Evolutionary conservation across 192 early-diverging fungal species (phyloP).

Genomic region (Coemansia sp.): DNA sequence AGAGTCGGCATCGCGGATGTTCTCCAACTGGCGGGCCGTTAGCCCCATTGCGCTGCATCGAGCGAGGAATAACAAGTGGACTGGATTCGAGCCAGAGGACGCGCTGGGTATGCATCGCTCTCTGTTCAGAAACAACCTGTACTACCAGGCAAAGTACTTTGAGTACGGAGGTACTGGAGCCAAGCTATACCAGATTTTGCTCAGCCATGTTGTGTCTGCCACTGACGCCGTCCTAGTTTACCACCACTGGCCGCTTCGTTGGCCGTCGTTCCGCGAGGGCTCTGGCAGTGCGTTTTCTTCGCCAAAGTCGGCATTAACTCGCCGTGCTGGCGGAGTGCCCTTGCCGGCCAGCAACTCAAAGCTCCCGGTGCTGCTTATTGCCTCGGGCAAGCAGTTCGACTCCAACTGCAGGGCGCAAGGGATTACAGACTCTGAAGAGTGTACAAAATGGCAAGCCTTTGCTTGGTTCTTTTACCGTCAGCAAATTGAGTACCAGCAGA

Average conservation of each 20-base stretch:
- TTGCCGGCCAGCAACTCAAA: constrained; percentile 19
- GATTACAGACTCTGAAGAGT: constrained; percentile 34
- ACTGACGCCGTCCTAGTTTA: constrained; percentile 46
- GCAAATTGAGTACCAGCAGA: constrained; percentile 58
- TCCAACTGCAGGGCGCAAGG: constrained; percentile 45
- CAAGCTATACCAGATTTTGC: constrained; percentile 46
- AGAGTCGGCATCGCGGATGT: constrained; percentile 23
- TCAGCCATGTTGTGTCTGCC: constrained; percentile 27
- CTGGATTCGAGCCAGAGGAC: constrained; percentile 43
- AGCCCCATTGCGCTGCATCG: constrained; percentile 55
- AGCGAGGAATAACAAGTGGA: constrained; percentile 43
- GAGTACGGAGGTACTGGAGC: constrained; percentile 58
- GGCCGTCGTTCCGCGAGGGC: constrained; percentile 45
- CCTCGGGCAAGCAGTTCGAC: constrained; percentile 47
- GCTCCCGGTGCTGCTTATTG: constrained; percentile 44
- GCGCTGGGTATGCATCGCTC: constrained; percentile 48
- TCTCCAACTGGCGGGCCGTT: constrained; percentile 48
- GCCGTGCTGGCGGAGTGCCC: constrained; percentile 11
- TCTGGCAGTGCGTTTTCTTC: constrained; percentile 30
- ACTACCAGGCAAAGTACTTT: constrained; percentile 59
- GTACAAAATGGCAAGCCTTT: constrained; percentile 58
- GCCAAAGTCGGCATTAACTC: background rate
- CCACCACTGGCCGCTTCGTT: constrained; percentile 58
- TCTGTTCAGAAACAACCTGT: constrained; percentile 52
- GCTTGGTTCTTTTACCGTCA: constrained; percentile 57